Evolutionary conservation across 345 rosid genomes (phyloP), one percentile per base, ranked within the genome.

Genomic region (Ceriops tagal): DNA sequence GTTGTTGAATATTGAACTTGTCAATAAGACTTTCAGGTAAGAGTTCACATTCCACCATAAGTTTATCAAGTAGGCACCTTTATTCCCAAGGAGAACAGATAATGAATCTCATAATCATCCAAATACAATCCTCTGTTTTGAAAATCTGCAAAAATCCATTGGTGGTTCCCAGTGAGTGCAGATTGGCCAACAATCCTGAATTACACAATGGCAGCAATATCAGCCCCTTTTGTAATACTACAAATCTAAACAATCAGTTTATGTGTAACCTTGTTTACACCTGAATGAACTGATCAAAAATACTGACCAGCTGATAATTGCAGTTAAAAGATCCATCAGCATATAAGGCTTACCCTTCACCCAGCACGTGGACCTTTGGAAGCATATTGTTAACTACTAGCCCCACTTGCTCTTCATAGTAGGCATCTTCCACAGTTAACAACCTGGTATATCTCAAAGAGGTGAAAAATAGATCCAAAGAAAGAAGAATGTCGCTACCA

Each of bases 401-500:
- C 51, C 64, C 77, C 80, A 88, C 75, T 70, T 83, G 79, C 58
- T 87, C 89, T 73, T 86, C 91, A 72, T 49, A 77, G 74, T 86
- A 83, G 30, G 86, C 89, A 75, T 91, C 96, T 82, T 83, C 89
- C 77, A 86, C 58, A n/a, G 86, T 87, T 83, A 91, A 64, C 78
- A 89, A 75, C 98, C 97, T 91, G 80, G 72, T 55, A 31, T 28
- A 67, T 76, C 47, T 67, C 73, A 71, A 72, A 64, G 22, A 62
- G 30, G 46, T 75, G 47, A 22, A 10, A 55, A 55, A 55, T 24
- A 55, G 59, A 21, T 69, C 64, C 58, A 74, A 64, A 67, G 32
- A 70, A 65, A 75, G 65, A 30, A 62, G 72, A 26, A 60, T 13
- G n/a, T 32, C 69, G 28, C 47, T 58, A 31, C 28, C 43, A 28